Conservation (phyloP, 2,329 filamentous ascomycete species). For the Colletotrichum sp. region DNA sequence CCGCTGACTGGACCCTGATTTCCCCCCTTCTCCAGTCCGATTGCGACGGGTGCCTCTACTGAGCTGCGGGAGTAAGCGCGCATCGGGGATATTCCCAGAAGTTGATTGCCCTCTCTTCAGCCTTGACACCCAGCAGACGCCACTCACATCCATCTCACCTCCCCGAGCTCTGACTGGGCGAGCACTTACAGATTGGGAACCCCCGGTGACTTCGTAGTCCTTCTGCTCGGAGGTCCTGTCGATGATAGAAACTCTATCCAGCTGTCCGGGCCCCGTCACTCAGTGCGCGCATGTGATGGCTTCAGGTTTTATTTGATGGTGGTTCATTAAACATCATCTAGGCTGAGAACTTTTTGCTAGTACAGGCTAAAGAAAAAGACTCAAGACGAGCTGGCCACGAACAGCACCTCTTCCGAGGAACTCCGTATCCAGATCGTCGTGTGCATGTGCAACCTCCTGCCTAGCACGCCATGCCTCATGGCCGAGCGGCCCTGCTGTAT, state of each 20-base stretch:
- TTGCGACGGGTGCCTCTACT: not conserved
- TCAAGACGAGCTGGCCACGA: not conserved
- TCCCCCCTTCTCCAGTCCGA: not conserved
- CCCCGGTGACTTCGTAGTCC: not conserved
- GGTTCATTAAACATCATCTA: conserved; percentile 19
- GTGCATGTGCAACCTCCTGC: not conserved
- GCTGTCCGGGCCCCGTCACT: not conserved
- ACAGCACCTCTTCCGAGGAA: not conserved
- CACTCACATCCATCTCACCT: not conserved
- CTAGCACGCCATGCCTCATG: not conserved
- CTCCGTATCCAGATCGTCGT: not conserved
- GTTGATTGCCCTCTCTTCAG: not conserved
- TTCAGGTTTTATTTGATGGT: not conserved
- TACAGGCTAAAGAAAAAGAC: not conserved
- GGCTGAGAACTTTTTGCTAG: conserved; percentile 12
- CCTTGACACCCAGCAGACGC: not conserved
- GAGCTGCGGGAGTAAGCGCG: not conserved
- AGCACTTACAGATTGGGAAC: not conserved
- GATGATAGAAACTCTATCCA: not conserved
- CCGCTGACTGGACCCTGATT: not conserved
- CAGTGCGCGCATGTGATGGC: not conserved
- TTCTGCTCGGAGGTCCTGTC: not conserved
- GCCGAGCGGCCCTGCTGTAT: not conserved
- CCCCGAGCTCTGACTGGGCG: not conserved
- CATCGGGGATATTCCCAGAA: not conserved